Conservation (phyloP, 176 grass and related monocot genomes). For the Phragmites australis region DNA sequence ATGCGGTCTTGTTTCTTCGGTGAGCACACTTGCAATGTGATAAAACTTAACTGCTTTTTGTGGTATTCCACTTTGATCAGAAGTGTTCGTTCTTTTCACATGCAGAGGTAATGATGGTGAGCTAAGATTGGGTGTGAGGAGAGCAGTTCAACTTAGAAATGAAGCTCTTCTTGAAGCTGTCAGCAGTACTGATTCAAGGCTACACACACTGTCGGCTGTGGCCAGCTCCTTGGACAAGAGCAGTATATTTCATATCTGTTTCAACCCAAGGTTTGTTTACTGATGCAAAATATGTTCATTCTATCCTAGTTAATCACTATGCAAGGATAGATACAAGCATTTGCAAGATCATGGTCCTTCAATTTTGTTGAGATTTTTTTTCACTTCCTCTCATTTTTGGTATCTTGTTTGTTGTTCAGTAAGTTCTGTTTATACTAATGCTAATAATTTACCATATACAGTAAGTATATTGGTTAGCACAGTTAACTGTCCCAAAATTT, state of each 20-base stretch:
- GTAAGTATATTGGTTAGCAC: not conserved
- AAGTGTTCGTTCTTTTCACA: not conserved
- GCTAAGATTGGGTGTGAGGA: slow-evolving; percentile 90
- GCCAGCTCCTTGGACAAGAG: slow-evolving; percentile 49
- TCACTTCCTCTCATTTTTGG: not conserved
- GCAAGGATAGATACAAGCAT: not conserved
- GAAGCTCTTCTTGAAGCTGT: slow-evolving; percentile 45
- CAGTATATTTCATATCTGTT: slow-evolving; percentile 73
- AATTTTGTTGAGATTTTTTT: not conserved
- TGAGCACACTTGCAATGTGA: slow-evolving; percentile 29
- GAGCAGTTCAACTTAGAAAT: slow-evolving; percentile 71
- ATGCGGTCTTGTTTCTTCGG: slow-evolving; percentile 90
- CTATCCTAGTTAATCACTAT: not conserved
- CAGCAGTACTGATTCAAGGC: slow-evolving; percentile 48
- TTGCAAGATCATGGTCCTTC: slow-evolving; percentile 6
- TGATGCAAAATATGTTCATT: not conserved
- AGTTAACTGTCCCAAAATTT: not conserved
- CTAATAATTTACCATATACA: not conserved
- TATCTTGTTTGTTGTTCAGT: not conserved
- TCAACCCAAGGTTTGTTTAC: slow-evolving; percentile 74
- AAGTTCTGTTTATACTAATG: not conserved
- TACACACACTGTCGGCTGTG: slow-evolving; percentile 46
- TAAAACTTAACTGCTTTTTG: not conserved
- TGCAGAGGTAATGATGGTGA: slow-evolving; percentile 79
- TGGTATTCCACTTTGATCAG: not conserved